A percentile compares a stretch with the other conserved stretches of the same genome.
Conservation (phyloP, 2,329 filamentous ascomycete species). For the Alternaria rosae region DNA sequence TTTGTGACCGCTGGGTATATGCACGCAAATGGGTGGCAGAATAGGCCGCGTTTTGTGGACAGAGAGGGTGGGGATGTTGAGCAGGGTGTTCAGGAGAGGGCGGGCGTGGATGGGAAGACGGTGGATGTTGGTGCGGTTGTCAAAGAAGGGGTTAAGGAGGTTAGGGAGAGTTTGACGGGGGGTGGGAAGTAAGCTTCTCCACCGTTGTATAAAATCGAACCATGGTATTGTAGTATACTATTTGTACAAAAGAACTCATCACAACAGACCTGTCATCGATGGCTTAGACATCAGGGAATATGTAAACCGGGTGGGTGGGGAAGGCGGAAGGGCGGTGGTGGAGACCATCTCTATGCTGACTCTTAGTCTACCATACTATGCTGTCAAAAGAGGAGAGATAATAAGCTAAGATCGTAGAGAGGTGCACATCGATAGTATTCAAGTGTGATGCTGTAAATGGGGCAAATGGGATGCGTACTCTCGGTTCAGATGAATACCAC, state of each 20-base stretch:
- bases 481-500: too few relatives aligned
- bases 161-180: conserved; percentile 43
- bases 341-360: not conserved
- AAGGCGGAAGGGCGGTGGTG: too few relatives aligned
- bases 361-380: too few relatives aligned
- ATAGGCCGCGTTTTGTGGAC: conserved; percentile 11
- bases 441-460: too few relatives aligned
- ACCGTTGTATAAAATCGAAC: not conserved
- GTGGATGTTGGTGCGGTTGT: conserved; percentile 35
- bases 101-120: conserved; percentile 24
- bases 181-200: conserved; percentile 8
- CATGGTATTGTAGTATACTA: not conserved
- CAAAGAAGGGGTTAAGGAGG: conserved; percentile 37
- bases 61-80: not conserved
- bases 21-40: conserved; percentile 33
- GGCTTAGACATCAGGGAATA: not conserved
- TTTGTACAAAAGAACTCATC: not conserved
- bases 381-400: too few relatives aligned
- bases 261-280: not conserved
- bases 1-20: conserved; percentile 37
- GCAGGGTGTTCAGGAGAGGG: conserved; percentile 19
- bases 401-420: too few relatives aligned
- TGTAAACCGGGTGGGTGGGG: not conserved
- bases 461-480: too few relatives aligned
- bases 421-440: too few relatives aligned